Evolutionary conservation across 768 basidiomycete genomes (phyloP).

Genomic region (Panaeolus papilionaceus): DNA sequence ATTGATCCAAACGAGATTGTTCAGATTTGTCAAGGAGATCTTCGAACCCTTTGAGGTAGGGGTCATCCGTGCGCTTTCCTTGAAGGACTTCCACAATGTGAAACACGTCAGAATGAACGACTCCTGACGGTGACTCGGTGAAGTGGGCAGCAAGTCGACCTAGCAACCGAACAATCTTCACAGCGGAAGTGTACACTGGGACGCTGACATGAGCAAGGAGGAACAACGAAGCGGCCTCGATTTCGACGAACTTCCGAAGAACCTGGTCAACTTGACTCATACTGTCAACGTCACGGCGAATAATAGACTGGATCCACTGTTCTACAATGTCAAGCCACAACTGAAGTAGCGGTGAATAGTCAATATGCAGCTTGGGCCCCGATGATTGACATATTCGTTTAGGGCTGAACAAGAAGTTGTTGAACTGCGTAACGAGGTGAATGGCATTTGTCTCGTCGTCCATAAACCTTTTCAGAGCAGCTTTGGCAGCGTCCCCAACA

Average conservation of each 20-base stretch:
- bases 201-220: conserved; percentile 65
- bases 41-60: conserved; percentile 65
- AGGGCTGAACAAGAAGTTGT: conserved; percentile 77
- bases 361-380: conserved; percentile 65
- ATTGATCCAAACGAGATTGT: conserved; percentile 66
- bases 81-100: conserved; percentile 62
- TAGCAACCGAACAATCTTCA: conserved; percentile 67
- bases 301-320: conserved; percentile 63
- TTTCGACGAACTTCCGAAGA: conserved; percentile 57
- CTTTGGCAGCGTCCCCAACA: conserved; percentile 70
- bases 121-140: conserved; percentile 34
- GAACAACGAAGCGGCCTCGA: conserved; percentile 79
- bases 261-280: conserved; percentile 51
- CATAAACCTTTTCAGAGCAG: conserved; percentile 77
- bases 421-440: conserved; percentile 67
- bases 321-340: conserved; percentile 81
- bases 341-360: conserved; percentile 68
- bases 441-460: conserved; percentile 59
- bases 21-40: conserved; percentile 70
- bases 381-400: conserved; percentile 65
- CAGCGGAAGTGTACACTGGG: conserved; percentile 61
- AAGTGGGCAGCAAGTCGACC: conserved; percentile 54
- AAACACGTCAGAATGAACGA: conserved; percentile 32
- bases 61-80: conserved; percentile 48
- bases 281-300: conserved; percentile 46